phyloP scores from a whole-genome alignment of 805 yeast species.

The Metschnikowia lachancei region DNA sequence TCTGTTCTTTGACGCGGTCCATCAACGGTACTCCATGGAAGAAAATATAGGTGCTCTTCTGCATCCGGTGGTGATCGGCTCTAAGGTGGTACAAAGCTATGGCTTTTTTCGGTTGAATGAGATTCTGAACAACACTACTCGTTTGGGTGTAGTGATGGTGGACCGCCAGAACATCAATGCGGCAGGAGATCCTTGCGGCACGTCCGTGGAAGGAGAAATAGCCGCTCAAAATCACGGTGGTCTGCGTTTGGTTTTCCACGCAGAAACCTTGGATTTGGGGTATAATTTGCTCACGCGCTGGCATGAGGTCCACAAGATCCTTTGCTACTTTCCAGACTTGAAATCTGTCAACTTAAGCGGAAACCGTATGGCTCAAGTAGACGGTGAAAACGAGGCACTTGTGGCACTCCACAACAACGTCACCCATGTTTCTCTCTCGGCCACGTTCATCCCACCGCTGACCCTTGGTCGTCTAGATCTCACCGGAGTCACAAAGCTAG shows the following conservation, averaged over 20 bases:
- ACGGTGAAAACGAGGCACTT: background rate
- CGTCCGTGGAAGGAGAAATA: background rate
- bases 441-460: conserved; percentile 21
- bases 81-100: conserved; percentile 55
- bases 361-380: conserved; percentile 35
- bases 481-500: conserved; percentile 35
- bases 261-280: conserved; percentile 16
- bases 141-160: conserved; percentile 50
- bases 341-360: conserved; percentile 52
- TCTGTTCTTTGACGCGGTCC: conserved; percentile 50
- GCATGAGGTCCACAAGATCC: conserved; percentile 35
- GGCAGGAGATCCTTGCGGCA: conserved; percentile 2
- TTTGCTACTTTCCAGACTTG: conserved; percentile 37
- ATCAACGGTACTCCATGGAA: conserved; percentile 41
- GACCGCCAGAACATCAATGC: conserved; percentile 37
- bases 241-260: background rate
- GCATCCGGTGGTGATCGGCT: conserved; percentile 46
- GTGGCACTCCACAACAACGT: conserved; percentile 12
- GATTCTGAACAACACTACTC: conserved; percentile 46
- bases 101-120: conserved; percentile 61
- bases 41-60: conserved; percentile 18
- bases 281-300: conserved; percentile 15
- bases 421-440: conserved; percentile 26
- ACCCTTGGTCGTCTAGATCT: conserved; percentile 27
- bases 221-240: background rate